Conservation (phyloP, 306 rosid genomes). For the Lathyrus aphaca region DNA sequence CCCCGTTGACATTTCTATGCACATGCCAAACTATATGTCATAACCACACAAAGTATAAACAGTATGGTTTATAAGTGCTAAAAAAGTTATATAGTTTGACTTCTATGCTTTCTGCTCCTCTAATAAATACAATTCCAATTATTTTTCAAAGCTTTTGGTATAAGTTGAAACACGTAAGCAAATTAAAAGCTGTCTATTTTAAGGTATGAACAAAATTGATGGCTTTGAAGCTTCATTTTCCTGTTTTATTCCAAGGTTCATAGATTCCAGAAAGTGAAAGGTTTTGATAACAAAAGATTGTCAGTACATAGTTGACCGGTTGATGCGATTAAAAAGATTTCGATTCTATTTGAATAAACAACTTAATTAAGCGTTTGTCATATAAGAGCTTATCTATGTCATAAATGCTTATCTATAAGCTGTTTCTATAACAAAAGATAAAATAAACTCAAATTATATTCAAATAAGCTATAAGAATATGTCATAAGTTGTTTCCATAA, state of each 20-base stretch:
- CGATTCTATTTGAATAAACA: background rate
- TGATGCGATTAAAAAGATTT: background rate
- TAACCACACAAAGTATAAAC: background rate
- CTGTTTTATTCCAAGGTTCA: constrained; percentile 1
- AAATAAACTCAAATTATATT: background rate
- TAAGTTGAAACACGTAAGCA: constrained; percentile 18
- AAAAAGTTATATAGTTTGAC: constrained; percentile 24
- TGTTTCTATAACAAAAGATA: background rate
- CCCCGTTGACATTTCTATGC: background rate
- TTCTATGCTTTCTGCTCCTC: constrained; percentile 6
- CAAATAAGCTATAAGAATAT: background rate
- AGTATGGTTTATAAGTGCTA: background rate
- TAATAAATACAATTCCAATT: background rate
- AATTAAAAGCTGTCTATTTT: constrained; percentile 17
- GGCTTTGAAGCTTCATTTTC: constrained; percentile 27
- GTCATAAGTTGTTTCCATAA: background rate
- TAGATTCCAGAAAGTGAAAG: constrained; percentile 32
- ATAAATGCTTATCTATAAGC: background rate
- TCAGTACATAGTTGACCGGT: background rate
- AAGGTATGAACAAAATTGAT: constrained; percentile 26
- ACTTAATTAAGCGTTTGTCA: background rate
- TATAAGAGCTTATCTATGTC: background rate
- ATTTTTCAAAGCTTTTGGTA: constrained; percentile 18
- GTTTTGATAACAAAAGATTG: constrained; percentile 31
- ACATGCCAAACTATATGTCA: background rate